A percentile compares a stretch with the other conserved stretches of the same genome.
Conservation (phyloP, 805 yeast genomes). For the Kazachstania kunashirensis region DNA sequence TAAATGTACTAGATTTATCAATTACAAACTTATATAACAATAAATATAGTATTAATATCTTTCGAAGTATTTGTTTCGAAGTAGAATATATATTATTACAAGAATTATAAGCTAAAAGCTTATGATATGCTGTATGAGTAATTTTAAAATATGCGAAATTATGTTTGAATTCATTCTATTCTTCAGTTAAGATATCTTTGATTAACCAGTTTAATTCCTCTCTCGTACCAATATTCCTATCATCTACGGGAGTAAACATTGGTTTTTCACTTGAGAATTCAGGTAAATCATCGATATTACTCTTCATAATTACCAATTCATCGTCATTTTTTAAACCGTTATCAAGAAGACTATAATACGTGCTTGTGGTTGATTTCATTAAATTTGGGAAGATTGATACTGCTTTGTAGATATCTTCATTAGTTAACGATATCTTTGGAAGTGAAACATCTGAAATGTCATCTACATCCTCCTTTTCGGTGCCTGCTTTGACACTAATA, state of each 20-base stretch:
- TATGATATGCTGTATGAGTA: too few relatives aligned
- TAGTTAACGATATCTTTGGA: slow-evolving; percentile 35
- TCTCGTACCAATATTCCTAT: slow-evolving; percentile 43
- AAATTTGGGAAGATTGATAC: slow-evolving; percentile 56
- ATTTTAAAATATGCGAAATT: too few relatives aligned
- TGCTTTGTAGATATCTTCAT: slow-evolving; percentile 60
- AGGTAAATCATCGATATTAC: slow-evolving; percentile 29
- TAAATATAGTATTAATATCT: not conserved
- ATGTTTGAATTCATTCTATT: too few relatives aligned
- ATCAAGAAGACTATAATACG: slow-evolving; percentile 40
- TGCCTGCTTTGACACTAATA: not conserved
- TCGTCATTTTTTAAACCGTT: slow-evolving; percentile 52
- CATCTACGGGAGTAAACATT: slow-evolving; percentile 25
- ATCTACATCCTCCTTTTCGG: slow-evolving; percentile 1
- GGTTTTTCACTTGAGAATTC: slow-evolving; percentile 27
- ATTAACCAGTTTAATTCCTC: slow-evolving; percentile 67
- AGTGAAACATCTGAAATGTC: too few relatives aligned
- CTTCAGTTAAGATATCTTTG: slow-evolving; percentile 48
- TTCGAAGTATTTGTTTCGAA: too few relatives aligned
- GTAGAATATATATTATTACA: too few relatives aligned
- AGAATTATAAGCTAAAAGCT: too few relatives aligned
- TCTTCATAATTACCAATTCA: slow-evolving; percentile 23
- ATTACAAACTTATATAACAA: too few relatives aligned
- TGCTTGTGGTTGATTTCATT: slow-evolving; percentile 50
- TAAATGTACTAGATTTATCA: too few relatives aligned